Conservation (phyloP, 2,329 filamentous ascomycete genomes). For the Paraphaeosphaeria minitans region DNA sequence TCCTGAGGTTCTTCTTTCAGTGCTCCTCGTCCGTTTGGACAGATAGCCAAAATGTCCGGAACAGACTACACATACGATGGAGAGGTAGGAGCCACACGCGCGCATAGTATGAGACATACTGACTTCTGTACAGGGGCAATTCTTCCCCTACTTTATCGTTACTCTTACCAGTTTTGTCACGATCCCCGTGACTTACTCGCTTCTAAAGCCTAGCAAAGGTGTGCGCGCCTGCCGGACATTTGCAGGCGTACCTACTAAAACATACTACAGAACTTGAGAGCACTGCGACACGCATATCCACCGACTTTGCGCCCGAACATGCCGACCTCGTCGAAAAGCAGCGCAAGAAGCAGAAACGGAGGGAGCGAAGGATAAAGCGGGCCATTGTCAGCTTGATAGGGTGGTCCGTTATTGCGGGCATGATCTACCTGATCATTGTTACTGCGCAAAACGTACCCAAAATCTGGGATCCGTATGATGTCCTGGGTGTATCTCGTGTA, state of each 20-base stretch:
- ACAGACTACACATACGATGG: conserved; percentile 99
- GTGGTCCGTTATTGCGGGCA: conserved; percentile 84
- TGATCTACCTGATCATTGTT: conserved; percentile 87
- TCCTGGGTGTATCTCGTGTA: conserved; percentile 84
- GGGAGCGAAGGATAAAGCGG: conserved; percentile 86
- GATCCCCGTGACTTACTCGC: conserved; percentile 84
- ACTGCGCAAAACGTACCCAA: conserved; percentile 74
- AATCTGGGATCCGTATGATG: conserved; percentile 97
- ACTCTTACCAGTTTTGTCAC: conserved; percentile 88
- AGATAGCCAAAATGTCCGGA: conserved; percentile 41
- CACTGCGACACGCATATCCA: conserved; percentile 80
- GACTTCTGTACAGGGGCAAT: conserved; percentile 71
- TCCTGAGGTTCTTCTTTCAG: conserved; percentile 18
- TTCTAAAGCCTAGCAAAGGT: conserved; percentile 78
- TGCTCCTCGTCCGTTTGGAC: conserved; percentile 24
- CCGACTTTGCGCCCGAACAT: conserved; percentile 81
- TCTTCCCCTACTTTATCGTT: conserved; percentile 98
- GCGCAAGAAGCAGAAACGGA: conserved; percentile 84
- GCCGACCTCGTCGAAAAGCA: conserved; percentile 80
- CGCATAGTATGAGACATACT: conserved; percentile 7
- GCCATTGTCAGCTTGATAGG: conserved; percentile 75
- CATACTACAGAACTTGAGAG: conserved; percentile 69
- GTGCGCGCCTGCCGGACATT: conserved; percentile 26
- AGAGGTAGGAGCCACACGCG: conserved; percentile 62
- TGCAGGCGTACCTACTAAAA: conserved; percentile 16